These are phyloP conservation scores for Fusarium multiceps DNA, from an alignment of 2,329 filamentous ascomycete species.

Conservation along the genomic window DNA sequence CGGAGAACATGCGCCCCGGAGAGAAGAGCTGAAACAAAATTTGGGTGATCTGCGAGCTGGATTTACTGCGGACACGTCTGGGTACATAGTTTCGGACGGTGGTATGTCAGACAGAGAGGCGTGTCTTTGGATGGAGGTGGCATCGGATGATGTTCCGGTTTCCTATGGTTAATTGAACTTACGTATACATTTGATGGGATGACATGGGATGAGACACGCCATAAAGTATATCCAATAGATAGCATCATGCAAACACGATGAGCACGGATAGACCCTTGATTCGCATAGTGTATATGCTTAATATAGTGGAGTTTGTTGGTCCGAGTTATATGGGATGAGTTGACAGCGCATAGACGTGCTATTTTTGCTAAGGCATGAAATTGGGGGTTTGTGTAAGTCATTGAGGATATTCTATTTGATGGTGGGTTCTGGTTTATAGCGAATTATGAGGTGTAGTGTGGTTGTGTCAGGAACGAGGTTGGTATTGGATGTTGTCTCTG, in stretches of 20 bases:
- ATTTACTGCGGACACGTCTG: slow-evolving; percentile 58
- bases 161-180: slow-evolving; percentile 29
- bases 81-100: slow-evolving; percentile 56
- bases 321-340: neutral
- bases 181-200: too few relatives aligned
- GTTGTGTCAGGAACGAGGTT: neutral
- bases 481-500: neutral
- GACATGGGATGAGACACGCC: neutral
- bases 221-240: neutral
- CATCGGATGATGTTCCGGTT: slow-evolving; percentile 58
- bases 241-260: neutral
- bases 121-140: slow-evolving; percentile 52
- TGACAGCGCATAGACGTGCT: neutral
- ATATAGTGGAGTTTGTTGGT: neutral
- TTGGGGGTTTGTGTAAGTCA: neutral
- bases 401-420: neutral
- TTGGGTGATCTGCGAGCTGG: neutral
- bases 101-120: slow-evolving; percentile 57
- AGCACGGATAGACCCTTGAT: neutral
- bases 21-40: slow-evolving; percentile 15
- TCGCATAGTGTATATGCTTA: neutral
- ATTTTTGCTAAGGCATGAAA: neutral
- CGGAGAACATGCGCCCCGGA: slow-evolving; percentile 46
- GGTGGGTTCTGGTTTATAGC: neutral
- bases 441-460: neutral